phyloP scores from a whole-genome alignment of 345 rosid species.

The Rhizophora mangle region DNA sequence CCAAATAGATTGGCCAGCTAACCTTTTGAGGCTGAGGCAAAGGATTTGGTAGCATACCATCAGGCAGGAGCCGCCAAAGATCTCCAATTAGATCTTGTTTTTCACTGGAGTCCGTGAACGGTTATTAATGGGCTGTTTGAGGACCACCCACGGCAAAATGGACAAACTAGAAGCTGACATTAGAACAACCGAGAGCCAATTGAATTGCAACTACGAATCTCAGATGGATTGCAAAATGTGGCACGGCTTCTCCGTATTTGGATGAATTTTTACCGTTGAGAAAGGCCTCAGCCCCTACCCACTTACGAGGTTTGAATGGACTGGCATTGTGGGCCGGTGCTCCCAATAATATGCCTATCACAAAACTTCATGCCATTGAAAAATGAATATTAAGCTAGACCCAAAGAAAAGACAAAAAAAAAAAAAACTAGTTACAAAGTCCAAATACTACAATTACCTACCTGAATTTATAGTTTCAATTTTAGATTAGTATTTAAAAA shows the following conservation, averaged over 20 bases:
- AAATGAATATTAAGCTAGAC: no score
- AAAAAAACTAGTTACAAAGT: no score
- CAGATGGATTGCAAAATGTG: not conserved
- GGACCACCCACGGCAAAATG: not conserved
- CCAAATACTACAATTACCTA: no score
- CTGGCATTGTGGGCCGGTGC: conserved; percentile 6
- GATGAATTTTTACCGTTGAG: no score
- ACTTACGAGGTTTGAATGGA: not conserved
- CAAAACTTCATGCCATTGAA: no score
- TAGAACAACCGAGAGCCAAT: not conserved
- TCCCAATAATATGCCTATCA: no score
- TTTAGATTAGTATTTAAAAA: no score
- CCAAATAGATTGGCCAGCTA: not conserved
- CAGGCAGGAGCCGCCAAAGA: no score
- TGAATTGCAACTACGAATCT: not conserved
- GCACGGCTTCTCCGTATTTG: not conserved
- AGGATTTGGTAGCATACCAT: not conserved
- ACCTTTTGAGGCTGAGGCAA: no score
- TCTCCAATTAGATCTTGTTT: no score
- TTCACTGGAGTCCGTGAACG: not conserved
- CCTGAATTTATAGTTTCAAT: no score
- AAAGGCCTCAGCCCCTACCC: not conserved
- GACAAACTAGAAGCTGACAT: conserved; percentile 1
- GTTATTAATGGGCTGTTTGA: conserved; percentile 7
- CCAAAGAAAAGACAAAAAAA: no score